Evolutionary conservation across 768 basidiomycete genomes (phyloP).

Genomic region (Lactarius sanguifluus): DNA sequence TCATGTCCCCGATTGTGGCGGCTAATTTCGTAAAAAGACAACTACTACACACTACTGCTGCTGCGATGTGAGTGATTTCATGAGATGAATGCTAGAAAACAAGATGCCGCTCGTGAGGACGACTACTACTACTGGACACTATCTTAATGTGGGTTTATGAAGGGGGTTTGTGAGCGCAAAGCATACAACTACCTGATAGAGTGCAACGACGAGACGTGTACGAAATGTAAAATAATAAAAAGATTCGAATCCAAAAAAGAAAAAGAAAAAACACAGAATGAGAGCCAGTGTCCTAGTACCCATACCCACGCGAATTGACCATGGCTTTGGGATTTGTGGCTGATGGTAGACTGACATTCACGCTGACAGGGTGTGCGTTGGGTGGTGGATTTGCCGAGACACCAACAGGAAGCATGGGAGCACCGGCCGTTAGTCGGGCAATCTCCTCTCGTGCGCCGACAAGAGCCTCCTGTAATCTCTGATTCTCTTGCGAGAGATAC

Average conservation of each 20-base stretch:
- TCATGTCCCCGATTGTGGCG: constrained; percentile 9
- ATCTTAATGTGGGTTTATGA: constrained; percentile 20
- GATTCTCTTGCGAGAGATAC: constrained; percentile 89
- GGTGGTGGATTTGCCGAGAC: constrained; percentile 12
- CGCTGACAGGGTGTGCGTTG: constrained; percentile 26
- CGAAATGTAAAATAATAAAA: constrained; percentile 24
- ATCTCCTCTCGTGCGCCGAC: constrained; percentile 91
- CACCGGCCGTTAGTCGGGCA: constrained; percentile 62
- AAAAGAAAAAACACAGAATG: not conserved
- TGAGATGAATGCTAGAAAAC: constrained; percentile 18
- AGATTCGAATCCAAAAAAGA: constrained; percentile 18
- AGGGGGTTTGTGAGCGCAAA: constrained; percentile 20
- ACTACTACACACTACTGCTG: constrained; percentile 18
- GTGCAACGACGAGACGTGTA: constrained; percentile 24
- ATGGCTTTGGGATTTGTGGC: constrained; percentile 4
- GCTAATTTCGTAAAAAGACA: constrained; percentile 3
- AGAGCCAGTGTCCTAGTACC: constrained; percentile 15
- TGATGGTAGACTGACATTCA: constrained; percentile 29
- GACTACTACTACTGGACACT: constrained; percentile 29
- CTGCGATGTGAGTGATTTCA: constrained; percentile 20
- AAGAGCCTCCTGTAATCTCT: constrained; percentile 84
- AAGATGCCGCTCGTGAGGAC: constrained; percentile 1
- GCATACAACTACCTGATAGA: constrained; percentile 25
- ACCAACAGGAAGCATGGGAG: constrained; percentile 20
- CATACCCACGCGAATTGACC: constrained; percentile 26